phyloP scores from a whole-genome alignment of 176 grass and related monocot genomes.

The Tillandsia leiboldiana region DNA sequence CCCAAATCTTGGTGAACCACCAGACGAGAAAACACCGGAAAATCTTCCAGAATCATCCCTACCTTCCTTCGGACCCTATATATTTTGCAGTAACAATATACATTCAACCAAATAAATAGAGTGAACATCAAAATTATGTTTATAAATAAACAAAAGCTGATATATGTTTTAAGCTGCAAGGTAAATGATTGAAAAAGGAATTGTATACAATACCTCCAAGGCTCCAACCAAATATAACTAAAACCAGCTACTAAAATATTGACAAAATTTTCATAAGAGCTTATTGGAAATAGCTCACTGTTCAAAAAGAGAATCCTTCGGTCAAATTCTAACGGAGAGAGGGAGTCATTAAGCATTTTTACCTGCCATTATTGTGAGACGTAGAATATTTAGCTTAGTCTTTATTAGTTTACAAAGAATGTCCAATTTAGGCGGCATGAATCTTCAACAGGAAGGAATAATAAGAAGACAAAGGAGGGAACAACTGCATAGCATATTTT shows the following conservation, averaged over 20 bases:
- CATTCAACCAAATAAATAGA: neutral
- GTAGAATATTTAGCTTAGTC: too few relatives aligned
- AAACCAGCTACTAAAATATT: too few relatives aligned
- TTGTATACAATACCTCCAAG: too few relatives aligned
- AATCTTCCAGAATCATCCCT: slow-evolving; percentile 94
- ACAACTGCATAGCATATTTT: too few relatives aligned
- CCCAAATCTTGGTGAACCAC: slow-evolving; percentile 56
- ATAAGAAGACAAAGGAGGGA: neutral
- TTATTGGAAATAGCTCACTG: too few relatives aligned
- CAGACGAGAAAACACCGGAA: slow-evolving; percentile 54
- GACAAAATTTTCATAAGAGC: too few relatives aligned
- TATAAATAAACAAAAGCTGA: neutral
- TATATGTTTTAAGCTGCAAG: neutral
- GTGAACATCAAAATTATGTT: neutral
- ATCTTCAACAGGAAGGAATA: neutral
- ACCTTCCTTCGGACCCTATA: slow-evolving; percentile 44
- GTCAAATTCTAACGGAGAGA: too few relatives aligned
- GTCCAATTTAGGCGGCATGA: neutral
- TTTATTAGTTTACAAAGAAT: neutral
- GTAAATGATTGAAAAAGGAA: neutral
- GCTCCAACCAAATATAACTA: too few relatives aligned
- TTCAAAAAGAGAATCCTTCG: too few relatives aligned
- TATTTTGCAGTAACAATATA: neutral
- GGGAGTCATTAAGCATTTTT: too few relatives aligned
- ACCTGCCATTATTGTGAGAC: too few relatives aligned